Evolutionary conservation across 805 yeast species (phyloP).

Genomic region (Candida pseudoglaebosa): DNA sequence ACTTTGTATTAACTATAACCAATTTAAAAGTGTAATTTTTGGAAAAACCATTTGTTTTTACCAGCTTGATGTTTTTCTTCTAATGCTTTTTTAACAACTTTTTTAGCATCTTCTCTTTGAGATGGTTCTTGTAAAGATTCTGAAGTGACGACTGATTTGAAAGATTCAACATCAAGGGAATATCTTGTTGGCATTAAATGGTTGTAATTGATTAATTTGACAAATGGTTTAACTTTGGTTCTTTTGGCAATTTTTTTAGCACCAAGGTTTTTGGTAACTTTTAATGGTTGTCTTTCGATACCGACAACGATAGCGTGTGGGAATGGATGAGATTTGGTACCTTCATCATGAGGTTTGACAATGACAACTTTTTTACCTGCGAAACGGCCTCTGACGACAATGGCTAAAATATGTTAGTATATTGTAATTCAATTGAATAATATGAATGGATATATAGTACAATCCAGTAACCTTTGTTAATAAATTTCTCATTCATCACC

Average conservation of each 20-base stretch:
- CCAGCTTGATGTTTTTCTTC: conserved; percentile 99
- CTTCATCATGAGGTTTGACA: conserved; percentile 97
- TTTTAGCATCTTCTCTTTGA: conserved; percentile 98
- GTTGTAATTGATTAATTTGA: conserved; percentile 99
- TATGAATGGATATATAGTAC: no score
- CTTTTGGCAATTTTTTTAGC: conserved; percentile 96
- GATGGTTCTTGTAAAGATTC: conserved; percentile 97
- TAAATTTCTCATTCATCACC: no score
- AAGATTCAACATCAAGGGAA: conserved; percentile 93
- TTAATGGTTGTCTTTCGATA: conserved; percentile 96
- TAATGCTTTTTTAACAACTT: conserved; percentile 97
- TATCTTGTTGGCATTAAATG: conserved; percentile 99
- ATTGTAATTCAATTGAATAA: background rate
- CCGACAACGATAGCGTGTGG: conserved; percentile 99
- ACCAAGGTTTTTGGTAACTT: conserved; percentile 92
- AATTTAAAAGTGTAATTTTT: conserved; percentile 88
- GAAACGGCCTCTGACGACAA: conserved; percentile 99
- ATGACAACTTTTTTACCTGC: conserved; percentile 99
- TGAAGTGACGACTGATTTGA: conserved; percentile 86
- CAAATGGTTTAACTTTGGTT: conserved; percentile 98
- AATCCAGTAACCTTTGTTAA: no score
- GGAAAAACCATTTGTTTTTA: conserved; percentile 99
- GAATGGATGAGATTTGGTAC: conserved; percentile 97
- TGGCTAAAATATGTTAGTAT: conserved; percentile 62
- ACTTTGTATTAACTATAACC: background rate